Percentiles rank a stretch among this genome's conserved stretches.
Conservation (phyloP, 768 basidiomycete genomes). For the Suillus weaverae region DNA sequence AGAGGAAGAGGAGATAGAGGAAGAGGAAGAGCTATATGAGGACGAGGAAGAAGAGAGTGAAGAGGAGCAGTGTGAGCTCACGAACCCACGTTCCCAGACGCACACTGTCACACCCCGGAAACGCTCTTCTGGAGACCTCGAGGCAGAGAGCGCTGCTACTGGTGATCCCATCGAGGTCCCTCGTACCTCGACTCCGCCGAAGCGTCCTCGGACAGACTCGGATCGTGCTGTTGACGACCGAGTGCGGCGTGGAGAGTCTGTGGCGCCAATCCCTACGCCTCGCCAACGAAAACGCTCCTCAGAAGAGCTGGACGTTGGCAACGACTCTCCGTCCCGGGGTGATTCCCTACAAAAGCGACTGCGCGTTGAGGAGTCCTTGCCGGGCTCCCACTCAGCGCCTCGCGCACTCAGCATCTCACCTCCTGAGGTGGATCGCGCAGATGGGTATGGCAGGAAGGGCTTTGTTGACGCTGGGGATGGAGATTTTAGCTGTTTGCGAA, state of each 20-base stretch:
- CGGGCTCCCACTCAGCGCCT: constrained; percentile 4
- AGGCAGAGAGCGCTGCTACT: constrained; percentile 21
- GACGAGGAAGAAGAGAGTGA: constrained; percentile 37
- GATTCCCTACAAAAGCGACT: constrained; percentile 26
- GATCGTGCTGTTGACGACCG: constrained; percentile 4
- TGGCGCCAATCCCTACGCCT: constrained; percentile 9
- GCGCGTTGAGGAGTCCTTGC: constrained; percentile 22
- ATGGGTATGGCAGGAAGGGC: constrained; percentile 11
- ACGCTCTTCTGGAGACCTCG: constrained; percentile 40
- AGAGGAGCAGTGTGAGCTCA: constrained; percentile 12
- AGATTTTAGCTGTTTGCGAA: constrained; percentile 16
- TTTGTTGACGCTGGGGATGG: constrained; percentile 17
- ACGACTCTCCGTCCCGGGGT: constrained; percentile 15
- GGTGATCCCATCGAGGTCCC: constrained; percentile 1
- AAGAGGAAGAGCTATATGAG: constrained; percentile 26
- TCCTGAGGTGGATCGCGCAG: constrained; percentile 3
- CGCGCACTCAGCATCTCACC: constrained; percentile 20
- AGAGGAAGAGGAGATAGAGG: constrained; percentile 27
- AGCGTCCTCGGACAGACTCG: constrained; percentile 34
- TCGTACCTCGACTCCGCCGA: constrained; percentile 40
- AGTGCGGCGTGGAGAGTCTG: constrained; percentile 2
- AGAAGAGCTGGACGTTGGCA: constrained; percentile 43
- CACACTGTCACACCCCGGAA: constrained; percentile 30
- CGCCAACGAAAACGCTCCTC: constrained; percentile 49
- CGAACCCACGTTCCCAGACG: constrained; percentile 11